A percentile compares a stretch with the other conserved stretches of the same genome.
These are phyloP conservation scores for Teunomyces kruisii DNA, from an alignment of 805 yeast genomes.

Conservation along the genomic window DNA sequence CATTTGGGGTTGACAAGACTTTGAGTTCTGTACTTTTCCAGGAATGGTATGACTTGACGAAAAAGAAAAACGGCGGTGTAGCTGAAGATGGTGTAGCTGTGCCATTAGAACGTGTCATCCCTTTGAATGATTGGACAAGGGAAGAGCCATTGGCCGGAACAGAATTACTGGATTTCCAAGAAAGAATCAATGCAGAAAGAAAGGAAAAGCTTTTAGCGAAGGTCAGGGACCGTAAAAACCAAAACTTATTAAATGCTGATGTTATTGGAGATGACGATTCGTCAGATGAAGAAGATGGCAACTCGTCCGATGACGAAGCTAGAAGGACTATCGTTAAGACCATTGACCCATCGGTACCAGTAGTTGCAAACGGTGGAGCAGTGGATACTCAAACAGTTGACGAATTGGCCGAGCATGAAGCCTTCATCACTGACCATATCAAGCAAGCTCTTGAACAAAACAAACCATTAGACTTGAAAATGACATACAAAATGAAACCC, in stretches of 20 bases:
- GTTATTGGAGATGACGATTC: constrained; percentile 32
- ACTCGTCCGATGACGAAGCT: constrained; percentile 11
- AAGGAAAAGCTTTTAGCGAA: constrained; percentile 41
- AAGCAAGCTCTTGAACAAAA: constrained; percentile 40
- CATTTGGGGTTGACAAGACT: constrained; percentile 37
- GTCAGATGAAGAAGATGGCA: constrained; percentile 28
- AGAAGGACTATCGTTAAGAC: neutral
- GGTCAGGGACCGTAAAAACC: constrained; percentile 40
- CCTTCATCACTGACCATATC: constrained; percentile 37
- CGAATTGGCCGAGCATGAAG: constrained; percentile 41
- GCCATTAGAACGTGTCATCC: constrained; percentile 45
- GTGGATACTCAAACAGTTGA: constrained; percentile 15
- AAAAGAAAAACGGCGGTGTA: constrained; percentile 30
- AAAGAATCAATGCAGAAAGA: constrained; percentile 46
- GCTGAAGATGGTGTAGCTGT: constrained; percentile 65
- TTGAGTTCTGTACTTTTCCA: constrained; percentile 50
- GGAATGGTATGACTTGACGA: constrained; percentile 52
- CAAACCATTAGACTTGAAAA: constrained; percentile 54
- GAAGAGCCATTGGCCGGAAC: constrained; percentile 52
- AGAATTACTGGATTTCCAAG: constrained; percentile 51
- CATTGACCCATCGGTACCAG: neutral
- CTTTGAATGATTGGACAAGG: constrained; percentile 39
- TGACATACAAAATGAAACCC: constrained; percentile 44
- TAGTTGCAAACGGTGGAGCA: constrained; percentile 2
- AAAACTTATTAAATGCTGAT: constrained; percentile 39